These are phyloP conservation scores for Yamadazyma akitaensis DNA, from an alignment of 805 yeast genomes.

Conservation along the genomic window DNA sequence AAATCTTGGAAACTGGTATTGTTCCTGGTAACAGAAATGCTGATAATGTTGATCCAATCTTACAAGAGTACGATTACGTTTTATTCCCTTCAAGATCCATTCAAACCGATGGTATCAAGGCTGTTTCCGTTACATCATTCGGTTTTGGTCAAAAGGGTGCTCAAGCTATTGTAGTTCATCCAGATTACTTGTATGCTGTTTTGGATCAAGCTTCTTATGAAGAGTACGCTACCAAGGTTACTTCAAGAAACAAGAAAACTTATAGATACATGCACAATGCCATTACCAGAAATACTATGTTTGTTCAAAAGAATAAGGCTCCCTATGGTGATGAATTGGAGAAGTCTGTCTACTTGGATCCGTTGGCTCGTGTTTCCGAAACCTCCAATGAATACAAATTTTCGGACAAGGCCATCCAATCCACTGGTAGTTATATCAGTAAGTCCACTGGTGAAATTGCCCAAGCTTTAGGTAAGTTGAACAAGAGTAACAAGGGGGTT, in stretches of 20 bases:
- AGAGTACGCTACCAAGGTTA: conserved; percentile 66
- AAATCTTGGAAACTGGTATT: conserved; percentile 84
- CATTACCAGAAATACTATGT: conserved; percentile 83
- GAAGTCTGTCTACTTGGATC: conserved; percentile 89
- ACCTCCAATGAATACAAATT: conserved; percentile 42
- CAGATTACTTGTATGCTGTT: conserved; percentile 88
- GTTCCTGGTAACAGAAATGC: conserved; percentile 99
- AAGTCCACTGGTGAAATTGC: conserved; percentile 57
- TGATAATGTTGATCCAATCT: conserved; percentile 82
- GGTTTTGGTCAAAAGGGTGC: conserved; percentile 99
- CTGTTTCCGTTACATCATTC: conserved; percentile 93
- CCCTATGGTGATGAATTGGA: conserved; percentile 91
- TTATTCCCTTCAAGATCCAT: conserved; percentile 92
- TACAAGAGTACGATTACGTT: conserved; percentile 83
- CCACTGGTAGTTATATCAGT: conserved; percentile 41
- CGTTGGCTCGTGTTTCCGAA: conserved; percentile 73
- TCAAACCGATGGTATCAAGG: conserved; percentile 96
- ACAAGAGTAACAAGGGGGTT: conserved; percentile 64
- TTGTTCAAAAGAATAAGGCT: conserved; percentile 88
- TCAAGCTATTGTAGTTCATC: conserved; percentile 86
- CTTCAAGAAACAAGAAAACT: conserved; percentile 79
- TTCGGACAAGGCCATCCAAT: conserved; percentile 51
- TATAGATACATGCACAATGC: conserved; percentile 96
- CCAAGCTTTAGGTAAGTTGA: conserved; percentile 53
- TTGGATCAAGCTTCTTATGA: conserved; percentile 71